Evolutionary conservation across 129 eudicot species (phyloP).

Genomic region (Pseudognaphalium luteoalbum): DNA sequence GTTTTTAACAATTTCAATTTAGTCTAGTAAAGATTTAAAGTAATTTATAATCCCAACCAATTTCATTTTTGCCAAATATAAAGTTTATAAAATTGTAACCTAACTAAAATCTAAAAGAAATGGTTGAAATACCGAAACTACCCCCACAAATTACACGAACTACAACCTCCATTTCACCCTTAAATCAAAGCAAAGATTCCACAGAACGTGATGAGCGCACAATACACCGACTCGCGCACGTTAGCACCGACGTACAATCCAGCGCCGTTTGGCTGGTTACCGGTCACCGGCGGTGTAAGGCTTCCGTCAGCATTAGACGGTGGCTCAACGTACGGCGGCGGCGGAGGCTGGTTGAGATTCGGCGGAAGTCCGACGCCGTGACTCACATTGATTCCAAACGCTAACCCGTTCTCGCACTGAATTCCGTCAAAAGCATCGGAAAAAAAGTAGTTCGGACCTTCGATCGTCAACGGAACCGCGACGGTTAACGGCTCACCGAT

Average conservation of each 20-base stretch:
- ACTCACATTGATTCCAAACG: constrained; percentile 61
- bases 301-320: constrained; percentile 49
- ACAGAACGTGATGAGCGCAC: constrained; percentile 30
- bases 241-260: constrained; percentile 33
- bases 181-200: constrained; percentile 29
- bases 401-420: constrained; percentile 73
- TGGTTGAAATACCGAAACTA: constrained; percentile 10
- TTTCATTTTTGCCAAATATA: background rate
- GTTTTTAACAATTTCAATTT: background rate
- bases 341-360: constrained; percentile 87
- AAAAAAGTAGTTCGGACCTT: constrained; percentile 67
- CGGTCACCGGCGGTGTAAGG: constrained; percentile 45
- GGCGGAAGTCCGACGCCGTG: constrained; percentile 86
- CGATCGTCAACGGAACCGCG: constrained; percentile 56
- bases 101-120: constrained; percentile 2
- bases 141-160: constrained; percentile 16
- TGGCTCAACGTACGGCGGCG: constrained; percentile 71
- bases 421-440: constrained; percentile 70
- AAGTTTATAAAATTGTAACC: background rate
- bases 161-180: constrained; percentile 8
- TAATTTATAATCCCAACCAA: background rate
- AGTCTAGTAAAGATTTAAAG: background rate
- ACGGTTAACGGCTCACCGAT: constrained; percentile 49
- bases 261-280: constrained; percentile 32
- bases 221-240: constrained; percentile 29